These are phyloP conservation scores for Thelephora aurantiotincta DNA, from an alignment of 768 basidiomycete genomes.

Conservation along the genomic window DNA sequence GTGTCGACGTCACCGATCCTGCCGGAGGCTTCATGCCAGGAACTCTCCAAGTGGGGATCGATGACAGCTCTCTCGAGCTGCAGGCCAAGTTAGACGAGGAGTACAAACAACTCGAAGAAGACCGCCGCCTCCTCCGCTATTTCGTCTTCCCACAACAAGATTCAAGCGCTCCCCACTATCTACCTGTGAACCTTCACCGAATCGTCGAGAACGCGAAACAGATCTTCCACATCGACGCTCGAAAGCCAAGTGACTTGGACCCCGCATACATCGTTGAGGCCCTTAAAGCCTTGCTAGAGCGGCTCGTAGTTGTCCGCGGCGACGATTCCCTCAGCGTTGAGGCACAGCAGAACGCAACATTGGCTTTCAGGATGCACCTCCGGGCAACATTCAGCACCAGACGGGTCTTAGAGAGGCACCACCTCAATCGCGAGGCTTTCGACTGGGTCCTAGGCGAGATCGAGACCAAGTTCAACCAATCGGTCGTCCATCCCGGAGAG, in stretches of 20 bases:
- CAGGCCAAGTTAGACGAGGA: conserved; percentile 80
- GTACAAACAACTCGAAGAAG: conserved; percentile 46
- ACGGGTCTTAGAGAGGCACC: conserved; percentile 76
- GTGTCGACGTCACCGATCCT: conserved; percentile 87
- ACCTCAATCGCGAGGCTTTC: conserved; percentile 85
- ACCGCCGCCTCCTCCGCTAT: conserved; percentile 63
- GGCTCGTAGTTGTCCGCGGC: conserved; percentile 81
- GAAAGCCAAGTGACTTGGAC: conserved; percentile 86
- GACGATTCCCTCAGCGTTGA: conserved; percentile 59
- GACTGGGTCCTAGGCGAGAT: conserved; percentile 96
- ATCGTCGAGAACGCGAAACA: conserved; percentile 92
- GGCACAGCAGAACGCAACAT: conserved; percentile 78
- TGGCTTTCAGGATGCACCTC: conserved; percentile 88
- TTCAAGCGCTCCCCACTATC: conserved; percentile 60
- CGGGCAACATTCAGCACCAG: conserved; percentile 81
- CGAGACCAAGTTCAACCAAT: conserved; percentile 90
- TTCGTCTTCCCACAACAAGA: conserved; percentile 76
- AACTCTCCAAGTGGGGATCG: conserved; percentile 76
- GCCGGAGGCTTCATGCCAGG: conserved; percentile 67
- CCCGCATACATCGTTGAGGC: conserved; percentile 77
- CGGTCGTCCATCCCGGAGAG: conserved; percentile 86
- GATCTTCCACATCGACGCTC: conserved; percentile 92
- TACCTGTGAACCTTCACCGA: conserved; percentile 91
- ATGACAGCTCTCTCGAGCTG: conserved; percentile 69
- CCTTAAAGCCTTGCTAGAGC: conserved; percentile 58